Evolutionary conservation across 2,329 filamentous ascomycete species (phyloP).

Genomic region (Colletotrichum sp.): DNA sequence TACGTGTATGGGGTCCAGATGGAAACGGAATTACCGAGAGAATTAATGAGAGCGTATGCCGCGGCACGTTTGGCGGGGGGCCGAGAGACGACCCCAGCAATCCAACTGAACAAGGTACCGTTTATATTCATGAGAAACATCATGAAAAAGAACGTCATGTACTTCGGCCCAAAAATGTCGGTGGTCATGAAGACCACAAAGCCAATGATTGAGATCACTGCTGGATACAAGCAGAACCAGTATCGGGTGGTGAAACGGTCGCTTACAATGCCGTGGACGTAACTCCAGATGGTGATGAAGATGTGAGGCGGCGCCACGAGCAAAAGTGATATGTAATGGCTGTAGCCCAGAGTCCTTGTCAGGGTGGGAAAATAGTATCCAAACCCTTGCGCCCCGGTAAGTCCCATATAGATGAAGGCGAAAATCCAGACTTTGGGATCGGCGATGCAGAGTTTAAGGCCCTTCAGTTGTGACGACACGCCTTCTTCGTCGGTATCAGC

Average conservation of each 20-base stretch:
- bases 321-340: neutral
- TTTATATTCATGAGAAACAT: constrained; percentile 61
- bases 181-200: constrained; percentile 58
- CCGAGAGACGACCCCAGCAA: constrained; percentile 53
- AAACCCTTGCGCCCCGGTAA: constrained; percentile 19
- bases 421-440: constrained; percentile 54
- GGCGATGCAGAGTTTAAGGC: constrained; percentile 54
- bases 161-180: constrained; percentile 54
- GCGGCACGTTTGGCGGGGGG: constrained; percentile 61
- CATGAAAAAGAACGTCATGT: constrained; percentile 61
- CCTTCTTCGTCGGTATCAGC: constrained; percentile 53
- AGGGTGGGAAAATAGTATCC: constrained; percentile 19
- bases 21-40: constrained; percentile 55
- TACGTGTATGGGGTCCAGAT: constrained; percentile 60
- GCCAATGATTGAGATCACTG: neutral
- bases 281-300: constrained; percentile 51
- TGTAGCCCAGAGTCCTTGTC: constrained; percentile 6
- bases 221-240: constrained; percentile 20
- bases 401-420: constrained; percentile 22
- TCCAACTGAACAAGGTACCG: constrained; percentile 54
- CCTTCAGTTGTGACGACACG: constrained; percentile 50
- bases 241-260: constrained; percentile 10
- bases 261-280: constrained; percentile 43
- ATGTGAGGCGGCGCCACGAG: constrained; percentile 49
- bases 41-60: constrained; percentile 60